Evolutionary conservation across 2,329 filamentous ascomycete genomes (phyloP).

Genomic region (Verticillium tricorpus): DNA sequence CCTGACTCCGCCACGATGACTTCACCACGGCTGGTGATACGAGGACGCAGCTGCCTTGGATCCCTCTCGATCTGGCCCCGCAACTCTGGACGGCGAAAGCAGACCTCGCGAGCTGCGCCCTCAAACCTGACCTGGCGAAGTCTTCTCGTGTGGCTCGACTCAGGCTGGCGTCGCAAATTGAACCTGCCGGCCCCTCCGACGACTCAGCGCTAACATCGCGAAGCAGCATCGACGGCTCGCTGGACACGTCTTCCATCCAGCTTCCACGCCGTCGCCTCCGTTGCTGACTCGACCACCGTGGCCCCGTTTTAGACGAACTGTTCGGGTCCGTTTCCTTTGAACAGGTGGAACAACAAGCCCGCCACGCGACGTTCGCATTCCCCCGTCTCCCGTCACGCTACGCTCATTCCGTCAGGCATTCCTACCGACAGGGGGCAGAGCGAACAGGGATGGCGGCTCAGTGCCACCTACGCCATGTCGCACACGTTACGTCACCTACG

Average conservation of each 20-base stretch:
- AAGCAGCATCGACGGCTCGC: background rate
- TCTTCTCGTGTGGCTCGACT: background rate
- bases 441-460: background rate
- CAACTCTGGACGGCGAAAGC: background rate
- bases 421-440: background rate
- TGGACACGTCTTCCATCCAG: background rate
- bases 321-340: background rate
- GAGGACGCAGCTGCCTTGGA: background rate
- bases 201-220: background rate
- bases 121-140: too few relatives aligned
- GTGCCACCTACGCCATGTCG: background rate
- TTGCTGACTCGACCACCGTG: background rate
- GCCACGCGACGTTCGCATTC: background rate
- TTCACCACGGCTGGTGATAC: too few relatives aligned
- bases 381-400: background rate
- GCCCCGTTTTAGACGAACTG: background rate
- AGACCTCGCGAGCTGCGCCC: too few relatives aligned
- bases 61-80: background rate
- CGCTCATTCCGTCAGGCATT: background rate
- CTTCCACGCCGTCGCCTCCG: background rate
- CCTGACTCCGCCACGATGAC: too few relatives aligned
- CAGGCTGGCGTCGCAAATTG: background rate
- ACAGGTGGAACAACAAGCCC: background rate
- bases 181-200: background rate
- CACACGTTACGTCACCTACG: background rate